Conservation (phyloP, 1,284 basidiomycete species). For the Ceratobasidium sp. region DNA sequence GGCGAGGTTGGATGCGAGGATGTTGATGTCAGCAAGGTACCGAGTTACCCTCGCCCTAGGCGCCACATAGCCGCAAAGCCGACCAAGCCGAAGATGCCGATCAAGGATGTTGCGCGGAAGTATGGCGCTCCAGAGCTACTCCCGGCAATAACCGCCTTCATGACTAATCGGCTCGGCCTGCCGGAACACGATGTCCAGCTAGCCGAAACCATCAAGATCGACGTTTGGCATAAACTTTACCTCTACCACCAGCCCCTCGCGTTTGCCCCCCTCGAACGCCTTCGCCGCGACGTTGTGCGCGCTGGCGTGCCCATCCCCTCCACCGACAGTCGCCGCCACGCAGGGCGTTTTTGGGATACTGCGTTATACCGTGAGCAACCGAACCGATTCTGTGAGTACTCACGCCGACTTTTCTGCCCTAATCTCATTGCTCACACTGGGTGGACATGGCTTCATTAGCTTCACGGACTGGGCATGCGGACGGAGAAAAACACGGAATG, state of each 20-base stretch:
- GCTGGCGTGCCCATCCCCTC: neutral
- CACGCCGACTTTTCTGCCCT: neutral
- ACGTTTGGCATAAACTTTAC: slow-evolving; percentile 33
- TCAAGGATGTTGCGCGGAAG: neutral
- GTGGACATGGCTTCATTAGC: no score
- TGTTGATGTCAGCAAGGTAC: neutral
- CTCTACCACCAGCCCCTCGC: slow-evolving; percentile 17
- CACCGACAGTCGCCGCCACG: neutral
- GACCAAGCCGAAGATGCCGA: neutral
- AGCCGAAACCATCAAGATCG: no score
- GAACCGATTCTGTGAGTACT: neutral
- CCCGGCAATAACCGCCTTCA: neutral
- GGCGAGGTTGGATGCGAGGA: neutral
- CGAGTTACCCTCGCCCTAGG: slow-evolving; percentile 4
- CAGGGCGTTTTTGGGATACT: slow-evolving; percentile 10
- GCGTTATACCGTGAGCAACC: slow-evolving; percentile 13
- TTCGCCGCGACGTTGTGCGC: neutral
- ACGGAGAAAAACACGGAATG: slow-evolving; percentile 9
- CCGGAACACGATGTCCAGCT: neutral
- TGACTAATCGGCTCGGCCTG: neutral
- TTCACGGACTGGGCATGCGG: no score
- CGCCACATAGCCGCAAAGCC: slow-evolving; percentile 10
- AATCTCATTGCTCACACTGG: no score
- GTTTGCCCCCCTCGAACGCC: slow-evolving; percentile 21
- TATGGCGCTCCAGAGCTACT: slow-evolving; percentile 10